Evolutionary conservation across 371 early-diverging fungal species (phyloP).

Genomic region (Mortierella sp.): DNA sequence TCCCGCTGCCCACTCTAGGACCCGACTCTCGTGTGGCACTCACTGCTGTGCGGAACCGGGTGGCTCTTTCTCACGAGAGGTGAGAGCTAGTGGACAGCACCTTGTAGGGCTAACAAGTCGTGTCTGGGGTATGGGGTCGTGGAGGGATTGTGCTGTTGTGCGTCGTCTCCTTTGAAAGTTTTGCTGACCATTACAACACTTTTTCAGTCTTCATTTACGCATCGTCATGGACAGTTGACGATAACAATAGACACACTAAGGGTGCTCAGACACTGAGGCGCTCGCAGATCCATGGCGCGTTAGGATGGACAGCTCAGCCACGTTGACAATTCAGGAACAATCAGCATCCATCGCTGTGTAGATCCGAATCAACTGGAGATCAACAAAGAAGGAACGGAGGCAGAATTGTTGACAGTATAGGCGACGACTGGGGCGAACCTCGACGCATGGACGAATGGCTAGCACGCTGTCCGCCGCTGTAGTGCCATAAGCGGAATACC

Average conservation of each 20-base stretch:
- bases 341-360: too few relatives aligned
- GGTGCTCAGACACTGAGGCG: slow-evolving; percentile 1
- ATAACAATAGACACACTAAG: slow-evolving; percentile 4
- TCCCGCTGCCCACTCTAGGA: slow-evolving; percentile 19
- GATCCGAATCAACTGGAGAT: slow-evolving; percentile 5
- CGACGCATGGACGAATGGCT: too few relatives aligned
- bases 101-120: slow-evolving; percentile 22
- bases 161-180: slow-evolving; percentile 10
- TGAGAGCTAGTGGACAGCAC: slow-evolving; percentile 20
- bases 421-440: too few relatives aligned
- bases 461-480: too few relatives aligned
- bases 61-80: slow-evolving; percentile 26
- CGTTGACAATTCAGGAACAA: neutral
- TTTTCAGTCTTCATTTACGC: slow-evolving; percentile 15
- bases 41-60: slow-evolving; percentile 21
- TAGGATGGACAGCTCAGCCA: slow-evolving; percentile 2
- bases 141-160: slow-evolving; percentile 24
- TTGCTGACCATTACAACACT: slow-evolving; percentile 22
- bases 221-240: slow-evolving; percentile 12
- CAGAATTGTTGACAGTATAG: slow-evolving; percentile 1
- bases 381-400: slow-evolving; percentile 11
- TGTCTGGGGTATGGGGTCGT: slow-evolving; percentile 28
- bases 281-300: slow-evolving; percentile 10
- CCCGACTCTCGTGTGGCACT: slow-evolving; percentile 20
- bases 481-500: too few relatives aligned